Conservation (phyloP, 129 eudicot genomes). For the Smallanthus sonchifolius region DNA sequence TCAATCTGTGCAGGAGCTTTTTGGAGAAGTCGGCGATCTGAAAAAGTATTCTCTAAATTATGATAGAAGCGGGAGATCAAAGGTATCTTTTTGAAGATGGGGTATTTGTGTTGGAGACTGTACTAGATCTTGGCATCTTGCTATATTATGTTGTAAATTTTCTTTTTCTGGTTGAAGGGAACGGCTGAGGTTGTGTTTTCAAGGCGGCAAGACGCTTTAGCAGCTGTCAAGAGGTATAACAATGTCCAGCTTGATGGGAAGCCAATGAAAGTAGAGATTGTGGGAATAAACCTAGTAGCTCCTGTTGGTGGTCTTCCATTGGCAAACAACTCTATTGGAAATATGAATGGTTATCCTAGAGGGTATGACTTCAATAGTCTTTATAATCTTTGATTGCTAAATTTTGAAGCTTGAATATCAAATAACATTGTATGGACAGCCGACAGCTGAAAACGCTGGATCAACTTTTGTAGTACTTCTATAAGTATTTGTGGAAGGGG, state of each 20-base stretch:
- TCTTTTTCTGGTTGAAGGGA: constrained; percentile 43
- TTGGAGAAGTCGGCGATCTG: constrained; percentile 89
- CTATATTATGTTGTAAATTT: constrained; percentile 4
- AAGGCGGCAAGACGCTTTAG: constrained; percentile 64
- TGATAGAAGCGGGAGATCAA: constrained; percentile 94
- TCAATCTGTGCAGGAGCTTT: constrained; percentile 63
- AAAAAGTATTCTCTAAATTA: constrained; percentile 70
- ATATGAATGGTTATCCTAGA: constrained; percentile 43
- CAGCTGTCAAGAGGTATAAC: constrained; percentile 88
- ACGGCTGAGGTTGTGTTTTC: constrained; percentile 86
- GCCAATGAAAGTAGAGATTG: constrained; percentile 85
- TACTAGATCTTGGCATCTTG: too few species aligned
- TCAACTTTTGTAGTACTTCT: neutral
- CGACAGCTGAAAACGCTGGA: neutral
- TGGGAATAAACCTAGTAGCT: constrained; percentile 58
- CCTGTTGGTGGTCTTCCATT: constrained; percentile 39
- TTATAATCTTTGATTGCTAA: neutral
- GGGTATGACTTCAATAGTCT: constrained; percentile 25
- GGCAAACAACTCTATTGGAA: constrained; percentile 33
- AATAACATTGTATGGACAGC: neutral
- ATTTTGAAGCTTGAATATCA: neutral
- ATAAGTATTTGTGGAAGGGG: neutral
- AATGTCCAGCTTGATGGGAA: constrained; percentile 93
- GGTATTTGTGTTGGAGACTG: constrained; percentile 12
- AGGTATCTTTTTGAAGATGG: constrained; percentile 46